Evolutionary conservation across 495 filamentous ascomycete genomes (phyloP).

Genomic region (Aspergillus affinis): DNA sequence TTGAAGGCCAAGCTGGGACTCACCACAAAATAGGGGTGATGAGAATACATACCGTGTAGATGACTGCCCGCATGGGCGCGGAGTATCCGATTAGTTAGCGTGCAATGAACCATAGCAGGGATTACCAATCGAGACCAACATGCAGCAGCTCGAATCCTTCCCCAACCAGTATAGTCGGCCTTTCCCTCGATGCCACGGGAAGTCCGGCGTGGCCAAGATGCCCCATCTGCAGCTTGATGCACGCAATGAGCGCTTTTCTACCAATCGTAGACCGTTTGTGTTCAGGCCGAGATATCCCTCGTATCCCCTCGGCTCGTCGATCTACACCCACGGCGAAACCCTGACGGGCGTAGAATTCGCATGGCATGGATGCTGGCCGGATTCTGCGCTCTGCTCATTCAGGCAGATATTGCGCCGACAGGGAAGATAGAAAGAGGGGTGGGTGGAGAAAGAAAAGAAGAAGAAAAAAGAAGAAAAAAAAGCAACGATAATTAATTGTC

Average conservation of each 20-base stretch:
- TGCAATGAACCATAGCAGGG: not conserved
- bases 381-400: not conserved
- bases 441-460: not conserved
- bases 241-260: not conserved
- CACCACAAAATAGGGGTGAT: not conserved
- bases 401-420: not conserved
- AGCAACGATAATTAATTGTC: not conserved
- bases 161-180: too few relatives aligned
- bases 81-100: too few relatives aligned
- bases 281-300: not conserved
- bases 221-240: not conserved
- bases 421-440: not conserved
- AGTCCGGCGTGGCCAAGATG: not conserved
- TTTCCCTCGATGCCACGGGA: not conserved
- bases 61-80: too few relatives aligned
- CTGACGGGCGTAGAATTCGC: too few relatives aligned
- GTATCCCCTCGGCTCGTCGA: not conserved
- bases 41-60: too few relatives aligned
- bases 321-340: not conserved
- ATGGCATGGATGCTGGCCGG: not conserved
- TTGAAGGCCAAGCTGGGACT: not conserved
- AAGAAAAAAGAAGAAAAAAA: not conserved
- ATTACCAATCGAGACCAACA: not conserved
- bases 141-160: not conserved
- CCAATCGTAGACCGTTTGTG: not conserved